phyloP scores from a whole-genome alignment of 164 flowering plant genomes.

The Dillenia turbinata region DNA sequence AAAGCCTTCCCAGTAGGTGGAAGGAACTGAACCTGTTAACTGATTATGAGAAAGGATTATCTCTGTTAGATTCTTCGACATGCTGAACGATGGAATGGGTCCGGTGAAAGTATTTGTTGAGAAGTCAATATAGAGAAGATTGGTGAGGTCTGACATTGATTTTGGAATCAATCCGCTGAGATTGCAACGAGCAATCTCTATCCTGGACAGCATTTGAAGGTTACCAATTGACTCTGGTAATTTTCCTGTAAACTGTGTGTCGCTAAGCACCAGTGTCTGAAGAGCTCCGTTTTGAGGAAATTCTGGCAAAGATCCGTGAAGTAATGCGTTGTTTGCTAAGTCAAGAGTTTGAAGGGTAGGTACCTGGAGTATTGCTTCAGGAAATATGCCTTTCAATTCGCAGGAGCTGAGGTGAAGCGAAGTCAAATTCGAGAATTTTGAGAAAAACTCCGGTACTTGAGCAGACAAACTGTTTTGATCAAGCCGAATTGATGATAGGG shows the following conservation, averaged over 20 bases:
- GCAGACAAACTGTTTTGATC: constrained; percentile 13
- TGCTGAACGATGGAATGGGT: constrained; percentile 13
- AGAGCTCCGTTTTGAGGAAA: constrained; percentile 19
- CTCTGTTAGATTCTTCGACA: constrained; percentile 14
- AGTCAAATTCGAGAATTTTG: constrained; percentile 18
- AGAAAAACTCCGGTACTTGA: constrained; percentile 20
- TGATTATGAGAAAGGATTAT: constrained; percentile 18
- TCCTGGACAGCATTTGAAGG: constrained; percentile 15
- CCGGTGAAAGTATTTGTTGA: constrained; percentile 22
- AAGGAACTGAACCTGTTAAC: constrained; percentile 17
- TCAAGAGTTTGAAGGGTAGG: constrained; percentile 21
- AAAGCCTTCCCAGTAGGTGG: constrained; percentile 11
- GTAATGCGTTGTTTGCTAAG: constrained; percentile 13
- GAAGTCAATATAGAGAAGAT: constrained; percentile 16
- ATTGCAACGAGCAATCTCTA: constrained; percentile 11
- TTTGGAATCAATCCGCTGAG: constrained; percentile 26
- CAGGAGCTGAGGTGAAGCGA: constrained; percentile 12
- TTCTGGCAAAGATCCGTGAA: constrained; percentile 28
- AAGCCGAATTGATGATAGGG: constrained; percentile 13
- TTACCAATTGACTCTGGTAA: constrained; percentile 34
- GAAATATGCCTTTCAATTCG: constrained; percentile 23
- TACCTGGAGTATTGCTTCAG: constrained; percentile 18
- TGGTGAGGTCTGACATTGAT: constrained; percentile 14
- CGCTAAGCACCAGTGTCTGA: constrained; percentile 15
- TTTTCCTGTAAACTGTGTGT: constrained; percentile 28